phyloP scores from a whole-genome alignment of 371 early-diverging fungal genomes.

The Chytridium lagenaria region DNA sequence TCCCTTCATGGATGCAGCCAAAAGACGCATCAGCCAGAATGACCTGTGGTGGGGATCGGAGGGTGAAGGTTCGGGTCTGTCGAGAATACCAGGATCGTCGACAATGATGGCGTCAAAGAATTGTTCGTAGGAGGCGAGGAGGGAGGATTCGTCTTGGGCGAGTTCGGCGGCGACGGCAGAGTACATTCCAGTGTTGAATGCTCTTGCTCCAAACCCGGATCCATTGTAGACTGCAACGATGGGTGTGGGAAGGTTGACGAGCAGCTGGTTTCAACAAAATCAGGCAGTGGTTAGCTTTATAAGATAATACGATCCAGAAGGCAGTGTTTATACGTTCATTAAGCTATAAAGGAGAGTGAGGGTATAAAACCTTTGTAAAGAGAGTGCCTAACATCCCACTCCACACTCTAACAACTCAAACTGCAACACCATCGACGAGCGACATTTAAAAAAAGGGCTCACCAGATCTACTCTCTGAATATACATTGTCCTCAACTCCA shows the following conservation, averaged over 20 bases:
- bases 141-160: background rate
- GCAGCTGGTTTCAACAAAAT: conserved; percentile 7
- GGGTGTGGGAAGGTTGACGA: conserved; percentile 22
- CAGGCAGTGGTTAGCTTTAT: background rate
- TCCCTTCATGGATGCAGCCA: conserved; percentile 57
- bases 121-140: conserved; percentile 25
- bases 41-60: conserved; percentile 6
- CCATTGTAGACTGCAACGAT: conserved; percentile 27
- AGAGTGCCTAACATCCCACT: too few species aligned
- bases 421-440: too few species aligned
- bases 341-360: too few species aligned
- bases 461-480: conserved; percentile 35
- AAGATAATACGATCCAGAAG: background rate
- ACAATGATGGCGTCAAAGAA: conserved; percentile 21
- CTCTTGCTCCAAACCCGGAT: conserved; percentile 21
- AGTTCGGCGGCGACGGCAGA: background rate
- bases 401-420: too few species aligned
- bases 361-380: too few species aligned
- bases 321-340: too few species aligned
- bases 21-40: conserved; percentile 51
- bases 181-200: conserved; percentile 10
- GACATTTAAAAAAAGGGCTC: background rate
- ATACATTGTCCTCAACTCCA: conserved; percentile 37
- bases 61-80: conserved; percentile 26
- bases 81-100: conserved; percentile 25